Evolutionary conservation across 306 rosid species (phyloP).

Genomic region (Fagus sylvatica): DNA sequence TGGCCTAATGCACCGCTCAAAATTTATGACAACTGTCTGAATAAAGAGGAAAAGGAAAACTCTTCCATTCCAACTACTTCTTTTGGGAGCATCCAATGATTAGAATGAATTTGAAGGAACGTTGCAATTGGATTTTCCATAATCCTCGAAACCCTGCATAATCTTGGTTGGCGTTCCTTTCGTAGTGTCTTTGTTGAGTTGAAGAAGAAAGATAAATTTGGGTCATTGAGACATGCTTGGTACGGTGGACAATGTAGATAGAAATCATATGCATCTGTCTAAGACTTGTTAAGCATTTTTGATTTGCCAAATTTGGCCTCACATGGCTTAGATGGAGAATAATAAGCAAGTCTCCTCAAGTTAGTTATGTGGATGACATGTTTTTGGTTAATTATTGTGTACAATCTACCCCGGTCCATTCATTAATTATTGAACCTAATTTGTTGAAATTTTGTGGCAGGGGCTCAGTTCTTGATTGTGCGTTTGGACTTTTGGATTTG

Average conservation of each 20-base stretch:
- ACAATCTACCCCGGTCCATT: neutral
- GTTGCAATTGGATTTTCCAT: slow-evolving; percentile 16
- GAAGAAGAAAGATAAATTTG: neutral
- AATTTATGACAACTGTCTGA: neutral
- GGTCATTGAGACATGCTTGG: slow-evolving; percentile 2
- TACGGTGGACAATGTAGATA: neutral
- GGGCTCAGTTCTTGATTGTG: no score
- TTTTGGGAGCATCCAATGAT: slow-evolving; percentile 23
- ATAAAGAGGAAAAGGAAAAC: no score
- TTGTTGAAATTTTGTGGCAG: neutral
- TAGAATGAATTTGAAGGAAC: slow-evolving; percentile 1
- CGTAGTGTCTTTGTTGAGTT: neutral
- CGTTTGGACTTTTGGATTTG: neutral
- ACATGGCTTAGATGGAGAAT: no score
- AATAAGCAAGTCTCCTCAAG: neutral
- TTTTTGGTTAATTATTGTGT: neutral
- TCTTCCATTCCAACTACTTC: neutral
- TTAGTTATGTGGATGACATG: neutral
- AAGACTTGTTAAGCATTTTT: slow-evolving; percentile 3
- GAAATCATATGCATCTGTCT: slow-evolving; percentile 21
- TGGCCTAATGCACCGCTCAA: neutral
- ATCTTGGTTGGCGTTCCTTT: slow-evolving; percentile 1
- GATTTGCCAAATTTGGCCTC: slow-evolving; percentile 12
- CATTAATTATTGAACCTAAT: neutral
- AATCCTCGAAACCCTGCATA: neutral